Evolutionary conservation across 257 asterid genomes (phyloP).

Genomic region (Capsicum pubescens): DNA sequence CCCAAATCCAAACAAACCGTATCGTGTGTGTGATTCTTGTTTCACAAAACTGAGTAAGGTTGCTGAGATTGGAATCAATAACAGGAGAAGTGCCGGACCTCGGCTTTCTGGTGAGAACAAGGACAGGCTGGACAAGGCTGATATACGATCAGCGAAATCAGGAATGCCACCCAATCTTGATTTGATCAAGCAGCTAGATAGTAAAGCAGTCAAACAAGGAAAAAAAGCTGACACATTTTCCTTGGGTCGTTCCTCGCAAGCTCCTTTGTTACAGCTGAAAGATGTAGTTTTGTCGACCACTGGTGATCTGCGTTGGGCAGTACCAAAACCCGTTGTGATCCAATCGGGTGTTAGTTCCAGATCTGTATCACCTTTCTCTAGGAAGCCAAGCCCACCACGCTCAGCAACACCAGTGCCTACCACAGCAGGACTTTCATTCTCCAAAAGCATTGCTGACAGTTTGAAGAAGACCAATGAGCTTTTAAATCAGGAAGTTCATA

Average conservation of each 20-base stretch:
- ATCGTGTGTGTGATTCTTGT: conserved; percentile 96
- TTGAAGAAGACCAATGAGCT: conserved; percentile 85
- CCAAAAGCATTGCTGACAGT: conserved; percentile 78
- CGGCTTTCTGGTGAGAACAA: conserved; percentile 86
- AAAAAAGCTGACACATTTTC: conserved; percentile 72
- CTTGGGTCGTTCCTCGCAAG: conserved; percentile 81
- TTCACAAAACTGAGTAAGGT: conserved; percentile 76
- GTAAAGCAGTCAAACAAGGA: conserved; percentile 89
- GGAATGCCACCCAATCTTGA: conserved; percentile 69
- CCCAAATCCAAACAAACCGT: conserved; percentile 88
- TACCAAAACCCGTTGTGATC: conserved; percentile 68
- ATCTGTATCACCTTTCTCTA: conserved; percentile 90
- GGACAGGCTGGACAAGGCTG: conserved; percentile 83
- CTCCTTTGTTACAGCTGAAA: conserved; percentile 65
- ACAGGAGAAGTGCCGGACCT: conserved; percentile 72
- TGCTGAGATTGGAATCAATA: conserved; percentile 67
- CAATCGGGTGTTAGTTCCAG: conserved; percentile 76
- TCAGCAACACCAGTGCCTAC: conserved; percentile 96
- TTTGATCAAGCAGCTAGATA: conserved; percentile 78
- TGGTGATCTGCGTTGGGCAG: conserved; percentile 56
- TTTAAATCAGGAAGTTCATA: conserved; percentile 82
- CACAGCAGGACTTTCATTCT: conserved; percentile 82
- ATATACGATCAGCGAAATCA: conserved; percentile 68
- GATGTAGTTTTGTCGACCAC: conserved; percentile 63
- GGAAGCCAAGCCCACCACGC: conserved; percentile 87